A percentile compares a stretch with the other conserved stretches of the same genome.
Evolutionary conservation across 305 asterid species (phyloP).

Genomic region (Fraxinus angustifolia): DNA sequence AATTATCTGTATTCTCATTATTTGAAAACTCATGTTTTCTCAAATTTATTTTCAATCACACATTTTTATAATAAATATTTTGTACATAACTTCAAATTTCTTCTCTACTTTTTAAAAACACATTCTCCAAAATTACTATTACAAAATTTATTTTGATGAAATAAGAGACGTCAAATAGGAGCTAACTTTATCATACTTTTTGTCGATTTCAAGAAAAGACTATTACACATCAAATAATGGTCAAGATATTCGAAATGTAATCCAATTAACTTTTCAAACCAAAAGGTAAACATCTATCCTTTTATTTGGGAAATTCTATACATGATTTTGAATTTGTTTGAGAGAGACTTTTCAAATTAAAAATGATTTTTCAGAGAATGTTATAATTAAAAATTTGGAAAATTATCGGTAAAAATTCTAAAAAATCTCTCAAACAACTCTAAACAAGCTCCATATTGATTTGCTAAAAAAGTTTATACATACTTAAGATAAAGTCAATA

Average conservation of each 20-base stretch:
- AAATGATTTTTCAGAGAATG: neutral
- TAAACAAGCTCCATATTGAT: neutral
- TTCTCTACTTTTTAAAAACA: too few species aligned
- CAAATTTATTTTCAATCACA: neutral
- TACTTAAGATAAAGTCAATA: neutral
- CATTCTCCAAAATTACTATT: too few species aligned
- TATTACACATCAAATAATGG: neutral
- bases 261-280: neutral
- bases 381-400: neutral
- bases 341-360: neutral
- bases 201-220: neutral
- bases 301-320: neutral
- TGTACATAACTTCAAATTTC: too few species aligned
- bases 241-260: neutral
- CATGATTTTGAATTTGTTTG: neutral
- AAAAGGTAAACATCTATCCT: neutral
- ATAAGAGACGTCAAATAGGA: neutral
- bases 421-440: neutral
- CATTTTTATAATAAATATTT: too few species aligned
- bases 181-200: neutral
- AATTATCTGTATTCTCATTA: too few species aligned
- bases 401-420: neutral
- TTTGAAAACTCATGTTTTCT: too few species aligned
- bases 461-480: neutral
- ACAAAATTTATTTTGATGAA: neutral